Percentiles rank a stretch among this genome's conserved stretches.
Evolutionary conservation across 345 rosid genomes (phyloP).

Genomic region (Clausena lansium): DNA sequence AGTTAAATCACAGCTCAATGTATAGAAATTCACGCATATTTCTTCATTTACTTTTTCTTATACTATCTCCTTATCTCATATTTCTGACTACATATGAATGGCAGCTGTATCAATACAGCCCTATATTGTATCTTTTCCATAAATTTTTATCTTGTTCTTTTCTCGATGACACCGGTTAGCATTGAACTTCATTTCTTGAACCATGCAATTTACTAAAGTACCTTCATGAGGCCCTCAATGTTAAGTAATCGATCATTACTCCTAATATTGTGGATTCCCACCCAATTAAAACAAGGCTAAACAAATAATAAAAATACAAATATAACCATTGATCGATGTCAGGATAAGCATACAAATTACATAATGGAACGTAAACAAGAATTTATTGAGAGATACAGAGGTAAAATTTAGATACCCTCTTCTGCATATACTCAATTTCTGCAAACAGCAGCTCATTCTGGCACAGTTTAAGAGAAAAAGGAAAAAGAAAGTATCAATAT

Average conservation of each 20-base stretch:
- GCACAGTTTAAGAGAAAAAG: background rate
- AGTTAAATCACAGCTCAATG: background rate
- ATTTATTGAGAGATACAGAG: background rate
- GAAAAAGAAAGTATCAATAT: background rate
- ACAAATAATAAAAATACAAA: background rate
- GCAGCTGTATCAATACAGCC: background rate
- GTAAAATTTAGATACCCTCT: constrained; percentile 49
- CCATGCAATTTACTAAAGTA: background rate
- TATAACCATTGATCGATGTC: background rate
- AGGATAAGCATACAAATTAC: background rate
- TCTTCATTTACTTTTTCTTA: background rate
- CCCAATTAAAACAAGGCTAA: background rate
- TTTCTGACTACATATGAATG: background rate
- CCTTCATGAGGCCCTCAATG: background rate
- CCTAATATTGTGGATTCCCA: background rate
- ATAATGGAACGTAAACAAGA: background rate
- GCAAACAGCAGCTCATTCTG: constrained; percentile 88
- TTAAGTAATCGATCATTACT: background rate
- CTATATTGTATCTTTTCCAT: background rate
- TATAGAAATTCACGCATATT: background rate
- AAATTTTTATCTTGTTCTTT: background rate
- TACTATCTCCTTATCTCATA: background rate
- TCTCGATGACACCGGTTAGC: background rate
- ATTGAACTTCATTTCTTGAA: background rate
- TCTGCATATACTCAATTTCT: constrained; percentile 95